Base-by-base conservation (phyloP, 2,329 filamentous ascomycete species). In the Alternaria sp. region DNA sequence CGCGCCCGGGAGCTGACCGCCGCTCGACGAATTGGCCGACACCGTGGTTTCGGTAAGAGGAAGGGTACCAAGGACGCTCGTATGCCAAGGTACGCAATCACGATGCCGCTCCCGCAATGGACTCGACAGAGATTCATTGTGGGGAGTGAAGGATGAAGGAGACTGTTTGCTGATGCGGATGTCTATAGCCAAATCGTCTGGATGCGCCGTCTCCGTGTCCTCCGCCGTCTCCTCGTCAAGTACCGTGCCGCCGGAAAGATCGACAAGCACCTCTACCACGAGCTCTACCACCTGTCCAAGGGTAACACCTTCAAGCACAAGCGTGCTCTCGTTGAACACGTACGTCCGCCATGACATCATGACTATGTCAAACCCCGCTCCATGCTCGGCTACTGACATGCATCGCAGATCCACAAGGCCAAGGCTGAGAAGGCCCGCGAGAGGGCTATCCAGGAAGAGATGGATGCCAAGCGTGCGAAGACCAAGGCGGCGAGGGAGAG, bases 251-350 rank as follows among this genome's bases (percentile, higher is more conserved):
- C 92, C 82, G 96, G 96, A 86, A 99, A 99, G 92, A 99, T 99
- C 84, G 96, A 99, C 89, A 99, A 99, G 92, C 96, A 99, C 90
- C 94, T 99, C 70, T 99, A 99, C 91, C 96, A 99, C 90, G 94
- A 98, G 88, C 93, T 99, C 78, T 99, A 99, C 90, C 96, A 97
- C 87, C 88, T 97, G 84, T 96, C 92, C 91, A 99, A 99, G 94
- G 96, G 96, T 96, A 99, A 99, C 92, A 95, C 96, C 85, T 99
- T 99, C 92, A 99, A 99, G 94, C 96, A 99, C 93, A 99, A 98
- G 94, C 92, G 96, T 87, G 96, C 94, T 82, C 91, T 99, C 80
- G 94, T 99, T 84, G 96, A 99, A 90, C 96, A 99, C 89, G 96
- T 99, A 96, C 82, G 96, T 93, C 59, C 60, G 61, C 62, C 66